Evolutionary conservation across 1,139 yeast genomes (phyloP).

Genomic region (Magnusiomyces ingens): DNA sequence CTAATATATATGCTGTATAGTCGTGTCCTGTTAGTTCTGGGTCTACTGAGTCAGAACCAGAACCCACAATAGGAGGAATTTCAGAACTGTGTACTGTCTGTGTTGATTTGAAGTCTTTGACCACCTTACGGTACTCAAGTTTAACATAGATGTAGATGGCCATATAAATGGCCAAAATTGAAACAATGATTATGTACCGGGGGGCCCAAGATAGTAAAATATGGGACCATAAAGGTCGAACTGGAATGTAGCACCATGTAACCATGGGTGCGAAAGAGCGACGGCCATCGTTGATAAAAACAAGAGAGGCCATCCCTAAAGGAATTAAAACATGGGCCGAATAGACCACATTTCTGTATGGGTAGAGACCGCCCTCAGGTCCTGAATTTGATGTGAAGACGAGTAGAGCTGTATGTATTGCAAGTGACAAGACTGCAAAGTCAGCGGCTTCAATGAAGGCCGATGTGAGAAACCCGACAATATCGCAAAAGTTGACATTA

Average conservation of each 20-base stretch:
- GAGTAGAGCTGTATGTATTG: slow-evolving; percentile 71
- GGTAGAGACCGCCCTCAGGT: slow-evolving; percentile 71
- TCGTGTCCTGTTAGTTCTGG: slow-evolving; percentile 5
- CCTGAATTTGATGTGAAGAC: slow-evolving; percentile 47
- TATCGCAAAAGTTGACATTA: slow-evolving; percentile 54
- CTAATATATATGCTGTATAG: slow-evolving; percentile 2
- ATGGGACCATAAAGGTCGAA: slow-evolving; percentile 67
- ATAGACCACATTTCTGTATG: slow-evolving; percentile 53
- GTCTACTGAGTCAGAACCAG: neutral
- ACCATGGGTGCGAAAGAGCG: slow-evolving; percentile 38
- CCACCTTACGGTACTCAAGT: slow-evolving; percentile 28
- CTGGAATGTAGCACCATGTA: slow-evolving; percentile 79
- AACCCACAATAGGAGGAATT: neutral
- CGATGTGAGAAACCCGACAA: slow-evolving; percentile 81
- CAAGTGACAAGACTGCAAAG: slow-evolving; percentile 73
- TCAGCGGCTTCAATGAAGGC: slow-evolving; percentile 84
- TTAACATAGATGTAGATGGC: slow-evolving; percentile 70
- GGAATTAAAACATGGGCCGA: slow-evolving; percentile 57
- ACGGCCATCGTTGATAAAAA: slow-evolving; percentile 45
- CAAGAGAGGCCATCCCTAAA: slow-evolving; percentile 61
- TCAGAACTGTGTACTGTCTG: slow-evolving; percentile 19
- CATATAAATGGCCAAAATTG: slow-evolving; percentile 59
- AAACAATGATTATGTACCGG: slow-evolving; percentile 57
- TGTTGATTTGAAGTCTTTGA: slow-evolving; percentile 24
- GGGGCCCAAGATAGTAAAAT: slow-evolving; percentile 78